Percentiles rank a stretch among this genome's conserved stretches.
Conservation (phyloP, 805 yeast species). For the Suhomyces sp. region DNA sequence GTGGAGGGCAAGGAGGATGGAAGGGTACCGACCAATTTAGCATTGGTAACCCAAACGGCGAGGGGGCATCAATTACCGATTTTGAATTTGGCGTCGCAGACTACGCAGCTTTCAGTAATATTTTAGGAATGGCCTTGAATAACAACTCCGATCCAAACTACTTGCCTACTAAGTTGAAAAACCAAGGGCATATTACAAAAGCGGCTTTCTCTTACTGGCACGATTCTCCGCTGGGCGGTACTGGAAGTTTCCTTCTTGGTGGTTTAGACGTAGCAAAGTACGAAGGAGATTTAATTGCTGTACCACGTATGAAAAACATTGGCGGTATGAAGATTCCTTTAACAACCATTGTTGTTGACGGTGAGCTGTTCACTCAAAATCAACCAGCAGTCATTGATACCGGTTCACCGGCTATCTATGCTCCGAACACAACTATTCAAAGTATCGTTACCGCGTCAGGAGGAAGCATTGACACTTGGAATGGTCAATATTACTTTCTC, state of each 20-base stretch:
- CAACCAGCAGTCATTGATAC: conserved; percentile 4
- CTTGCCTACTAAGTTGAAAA: conserved; percentile 10
- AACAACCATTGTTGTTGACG: background rate
- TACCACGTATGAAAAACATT: conserved; percentile 3
- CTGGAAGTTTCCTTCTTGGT: conserved; percentile 19
- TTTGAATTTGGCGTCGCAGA: background rate
- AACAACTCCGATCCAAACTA: background rate
- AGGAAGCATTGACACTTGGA: background rate
- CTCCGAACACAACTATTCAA: background rate
- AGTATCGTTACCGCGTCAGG: background rate
- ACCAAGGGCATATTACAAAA: conserved; percentile 8
- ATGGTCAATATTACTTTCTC: background rate
- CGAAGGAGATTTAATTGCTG: conserved; percentile 9
- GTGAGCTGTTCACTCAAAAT: conserved; percentile 6
- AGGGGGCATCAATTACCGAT: background rate
- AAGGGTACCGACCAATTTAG: background rate
- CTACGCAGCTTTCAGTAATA: background rate
- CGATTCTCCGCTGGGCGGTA: conserved; percentile 5
- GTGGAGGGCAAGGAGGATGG: background rate
- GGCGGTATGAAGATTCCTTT: background rate
- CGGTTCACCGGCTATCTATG: conserved; percentile 1
- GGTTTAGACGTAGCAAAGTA: conserved; percentile 19
- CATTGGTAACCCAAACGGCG: background rate
- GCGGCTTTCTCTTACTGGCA: conserved; percentile 14
- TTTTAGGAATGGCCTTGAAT: background rate